Conservation (phyloP, 2,329 filamentous ascomycete genomes). For the Gliomastix tumulicola region DNA sequence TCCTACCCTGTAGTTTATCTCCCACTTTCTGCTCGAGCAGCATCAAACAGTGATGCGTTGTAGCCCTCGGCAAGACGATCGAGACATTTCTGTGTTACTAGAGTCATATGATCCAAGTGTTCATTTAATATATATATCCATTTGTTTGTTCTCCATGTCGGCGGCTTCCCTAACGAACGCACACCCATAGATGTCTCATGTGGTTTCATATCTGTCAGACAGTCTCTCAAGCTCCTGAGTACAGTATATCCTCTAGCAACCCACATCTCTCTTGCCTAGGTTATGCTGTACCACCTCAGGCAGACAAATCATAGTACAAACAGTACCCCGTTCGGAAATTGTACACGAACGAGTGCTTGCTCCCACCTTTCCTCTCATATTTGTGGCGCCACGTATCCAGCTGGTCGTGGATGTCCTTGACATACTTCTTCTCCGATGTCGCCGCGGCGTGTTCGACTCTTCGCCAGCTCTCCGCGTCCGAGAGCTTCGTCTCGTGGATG, state of each 20-base stretch:
- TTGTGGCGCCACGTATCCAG: conserved; percentile 55
- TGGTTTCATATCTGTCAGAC: background rate
- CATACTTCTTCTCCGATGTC: conserved; percentile 71
- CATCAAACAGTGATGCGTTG: too few species aligned
- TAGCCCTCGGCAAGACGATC: too few species aligned
- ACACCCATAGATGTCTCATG: background rate
- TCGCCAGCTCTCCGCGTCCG: conserved; percentile 79
- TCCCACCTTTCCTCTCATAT: conserved; percentile 46
- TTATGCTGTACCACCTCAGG: too few species aligned
- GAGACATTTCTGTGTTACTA: too few species aligned
- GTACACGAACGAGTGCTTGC: conserved; percentile 77
- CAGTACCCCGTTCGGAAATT: conserved; percentile 82
- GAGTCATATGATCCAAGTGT: too few species aligned
- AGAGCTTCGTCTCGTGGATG: conserved; percentile 66
- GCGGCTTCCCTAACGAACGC: too few species aligned
- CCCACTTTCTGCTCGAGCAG: too few species aligned
- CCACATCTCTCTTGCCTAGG: background rate
- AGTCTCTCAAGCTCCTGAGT: background rate
- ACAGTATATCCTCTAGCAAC: too few species aligned
- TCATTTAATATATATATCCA: too few species aligned
- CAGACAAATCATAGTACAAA: conserved; percentile 82
- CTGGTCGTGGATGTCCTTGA: conserved; percentile 75
- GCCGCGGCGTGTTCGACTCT: conserved; percentile 71
- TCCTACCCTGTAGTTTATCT: too few species aligned
- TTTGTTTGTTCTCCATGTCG: too few species aligned